These are phyloP conservation scores for Colletotrichum sansevieriae DNA, from an alignment of 2,329 filamentous ascomycete genomes.

Conservation along the genomic window DNA sequence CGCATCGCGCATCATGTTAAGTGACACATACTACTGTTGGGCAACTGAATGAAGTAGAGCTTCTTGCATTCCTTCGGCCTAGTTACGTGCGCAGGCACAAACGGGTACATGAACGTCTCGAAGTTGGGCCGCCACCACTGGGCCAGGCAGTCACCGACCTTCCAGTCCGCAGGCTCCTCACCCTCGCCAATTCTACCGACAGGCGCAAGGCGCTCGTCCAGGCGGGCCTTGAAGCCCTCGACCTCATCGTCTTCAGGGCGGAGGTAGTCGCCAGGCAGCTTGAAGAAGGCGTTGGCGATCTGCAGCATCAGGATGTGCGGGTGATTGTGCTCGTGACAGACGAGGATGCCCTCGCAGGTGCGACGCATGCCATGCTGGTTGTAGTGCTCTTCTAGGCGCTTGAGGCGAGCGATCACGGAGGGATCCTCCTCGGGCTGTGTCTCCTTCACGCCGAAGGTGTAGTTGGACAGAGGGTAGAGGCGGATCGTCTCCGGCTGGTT, in stretches of 20 bases:
- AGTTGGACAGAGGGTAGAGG: constrained; percentile 95
- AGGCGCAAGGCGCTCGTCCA: constrained; percentile 94
- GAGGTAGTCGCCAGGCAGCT: constrained; percentile 96
- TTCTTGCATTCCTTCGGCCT: constrained; percentile 99
- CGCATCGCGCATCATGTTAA: neutral
- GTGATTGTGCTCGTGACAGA: constrained; percentile 99
- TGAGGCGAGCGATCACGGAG: constrained; percentile 90
- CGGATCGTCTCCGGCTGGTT: constrained; percentile 92
- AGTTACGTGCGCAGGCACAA: constrained; percentile 95
- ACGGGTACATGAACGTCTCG: constrained; percentile 99
- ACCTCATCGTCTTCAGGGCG: constrained; percentile 91
- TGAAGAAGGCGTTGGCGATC: constrained; percentile 99
- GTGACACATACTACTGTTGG: constrained; percentile 81
- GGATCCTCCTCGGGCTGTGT: constrained; percentile 98
- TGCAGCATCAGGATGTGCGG: constrained; percentile 99
- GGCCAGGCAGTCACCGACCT: constrained; percentile 92
- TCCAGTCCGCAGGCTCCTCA: constrained; percentile 88
- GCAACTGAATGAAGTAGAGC: constrained; percentile 95
- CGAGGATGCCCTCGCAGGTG: constrained; percentile 95
- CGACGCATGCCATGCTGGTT: constrained; percentile 92
- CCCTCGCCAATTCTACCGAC: constrained; percentile 89
- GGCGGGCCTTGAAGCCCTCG: constrained; percentile 90
- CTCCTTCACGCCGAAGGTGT: constrained; percentile 99
- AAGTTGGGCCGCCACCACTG: constrained; percentile 99
- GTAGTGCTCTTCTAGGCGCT: constrained; percentile 97